A percentile compares a stretch with the other conserved stretches of the same genome.
phyloP scores from a whole-genome alignment of 805 yeast species.

The Suhomyces sp. region DNA sequence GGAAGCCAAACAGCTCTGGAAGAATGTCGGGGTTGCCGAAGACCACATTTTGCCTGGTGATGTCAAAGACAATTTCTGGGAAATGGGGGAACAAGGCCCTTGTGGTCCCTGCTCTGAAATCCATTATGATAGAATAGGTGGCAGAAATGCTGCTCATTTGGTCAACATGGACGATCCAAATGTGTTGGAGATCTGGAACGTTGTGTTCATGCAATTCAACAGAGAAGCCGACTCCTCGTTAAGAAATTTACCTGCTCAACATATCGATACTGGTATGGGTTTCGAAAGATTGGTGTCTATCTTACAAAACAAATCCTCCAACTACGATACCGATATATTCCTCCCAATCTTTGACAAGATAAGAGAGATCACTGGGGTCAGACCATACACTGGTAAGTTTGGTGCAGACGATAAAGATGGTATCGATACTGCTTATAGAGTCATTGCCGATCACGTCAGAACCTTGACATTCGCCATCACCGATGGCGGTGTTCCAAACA shows the following conservation, averaged over 20 bases:
- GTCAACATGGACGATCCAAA: constrained; percentile 98
- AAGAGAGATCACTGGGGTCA: constrained; percentile 89
- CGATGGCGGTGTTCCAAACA: constrained; percentile 99
- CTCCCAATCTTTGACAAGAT: constrained; percentile 81
- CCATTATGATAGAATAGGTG: constrained; percentile 97
- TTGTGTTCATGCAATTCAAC: constrained; percentile 95
- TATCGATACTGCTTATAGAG: constrained; percentile 96
- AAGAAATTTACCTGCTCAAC: constrained; percentile 86
- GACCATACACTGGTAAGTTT: constrained; percentile 88
- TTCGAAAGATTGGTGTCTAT: constrained; percentile 96
- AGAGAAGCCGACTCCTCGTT: constrained; percentile 85
- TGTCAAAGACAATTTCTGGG: constrained; percentile 96
- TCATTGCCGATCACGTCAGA: constrained; percentile 96
- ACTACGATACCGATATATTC: constrained; percentile 97
- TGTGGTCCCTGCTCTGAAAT: constrained; percentile 99
- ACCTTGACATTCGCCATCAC: constrained; percentile 94
- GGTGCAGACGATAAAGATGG: constrained; percentile 93
- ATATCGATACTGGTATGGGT: constrained; percentile 98
- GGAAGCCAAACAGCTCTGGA: constrained; percentile 90
- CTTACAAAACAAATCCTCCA: constrained; percentile 85
- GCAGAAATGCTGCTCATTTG: constrained; percentile 86
- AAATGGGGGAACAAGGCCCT: constrained; percentile 99
- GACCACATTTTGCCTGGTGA: constrained; percentile 92
- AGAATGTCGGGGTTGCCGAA: constrained; percentile 80
- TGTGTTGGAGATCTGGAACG: constrained; percentile 96